A percentile compares a stretch with the other conserved stretches of the same genome.
Conservation (phyloP, 1,284 basidiomycete species). For the Pyrrhoderma noxium region DNA sequence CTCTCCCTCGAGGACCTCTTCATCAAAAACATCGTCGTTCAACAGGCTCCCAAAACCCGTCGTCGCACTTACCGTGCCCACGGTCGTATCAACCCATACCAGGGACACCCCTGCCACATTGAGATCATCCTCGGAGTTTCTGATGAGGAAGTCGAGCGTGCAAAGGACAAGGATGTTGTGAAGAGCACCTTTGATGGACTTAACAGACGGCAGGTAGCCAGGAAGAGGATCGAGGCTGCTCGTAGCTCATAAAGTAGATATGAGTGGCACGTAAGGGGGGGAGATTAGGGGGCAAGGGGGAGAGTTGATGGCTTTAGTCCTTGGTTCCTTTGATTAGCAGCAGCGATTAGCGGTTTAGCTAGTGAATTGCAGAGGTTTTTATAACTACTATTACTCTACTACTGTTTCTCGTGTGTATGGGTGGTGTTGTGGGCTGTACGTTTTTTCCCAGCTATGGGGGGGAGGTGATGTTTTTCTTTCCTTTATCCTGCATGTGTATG, state of each 20-base stretch:
- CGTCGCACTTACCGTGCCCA: conserved; percentile 99
- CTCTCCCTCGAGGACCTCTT: conserved; percentile 86
- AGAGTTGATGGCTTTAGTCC: too few species aligned
- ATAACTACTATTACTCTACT: too few species aligned
- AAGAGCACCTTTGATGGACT: conserved; percentile 49
- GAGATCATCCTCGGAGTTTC: conserved; percentile 84
- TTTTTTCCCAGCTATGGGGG: too few species aligned
- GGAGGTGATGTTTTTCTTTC: too few species aligned
- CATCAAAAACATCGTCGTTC: conserved; percentile 97
- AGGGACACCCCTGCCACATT: conserved; percentile 91
- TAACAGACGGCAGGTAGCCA: conserved; percentile 76
- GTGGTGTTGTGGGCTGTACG: too few species aligned
- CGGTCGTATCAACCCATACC: conserved; percentile 89
- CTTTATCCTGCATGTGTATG: too few species aligned
- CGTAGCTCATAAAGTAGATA: conserved; percentile 33
- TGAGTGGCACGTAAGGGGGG: too few species aligned
- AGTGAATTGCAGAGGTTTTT: too few species aligned
- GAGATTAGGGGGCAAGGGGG: too few species aligned
- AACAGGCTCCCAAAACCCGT: conserved; percentile 99
- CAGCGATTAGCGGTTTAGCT: too few species aligned
- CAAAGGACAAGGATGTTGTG: conserved; percentile 69
- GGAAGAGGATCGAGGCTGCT: conserved; percentile 76
- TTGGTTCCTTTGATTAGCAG: too few species aligned
- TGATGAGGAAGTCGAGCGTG: conserved; percentile 81
- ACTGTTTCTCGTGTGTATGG: too few species aligned